Conservation (phyloP, 768 basidiomycete species). For the Paxillus ammoniavirescens region DNA sequence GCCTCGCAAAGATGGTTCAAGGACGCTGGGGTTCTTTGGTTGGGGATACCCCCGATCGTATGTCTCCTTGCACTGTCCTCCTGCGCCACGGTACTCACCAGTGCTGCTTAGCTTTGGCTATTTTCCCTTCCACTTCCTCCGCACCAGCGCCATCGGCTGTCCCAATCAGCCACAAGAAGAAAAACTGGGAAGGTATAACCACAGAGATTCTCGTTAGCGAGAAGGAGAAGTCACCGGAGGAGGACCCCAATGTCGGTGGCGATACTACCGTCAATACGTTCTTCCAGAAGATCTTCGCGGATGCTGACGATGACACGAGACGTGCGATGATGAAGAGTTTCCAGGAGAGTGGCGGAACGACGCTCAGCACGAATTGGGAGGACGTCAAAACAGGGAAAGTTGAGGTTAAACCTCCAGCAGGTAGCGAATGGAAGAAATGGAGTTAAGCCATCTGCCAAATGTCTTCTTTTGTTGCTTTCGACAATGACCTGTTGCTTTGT, state of each 20-base stretch:
- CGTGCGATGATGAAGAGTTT: slow-evolving; percentile 99
- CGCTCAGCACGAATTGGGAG: slow-evolving; percentile 94
- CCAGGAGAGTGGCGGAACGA: slow-evolving; percentile 91
- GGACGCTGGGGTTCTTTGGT: slow-evolving; percentile 77
- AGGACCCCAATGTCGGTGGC: slow-evolving; percentile 89
- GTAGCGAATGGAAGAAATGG: slow-evolving; percentile 86
- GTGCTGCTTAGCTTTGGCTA: slow-evolving; percentile 13
- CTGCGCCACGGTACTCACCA: neutral
- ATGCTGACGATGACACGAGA: slow-evolving; percentile 88
- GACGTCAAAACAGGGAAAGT: slow-evolving; percentile 73
- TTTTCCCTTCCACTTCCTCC: slow-evolving; percentile 31
- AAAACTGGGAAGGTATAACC: slow-evolving; percentile 92
- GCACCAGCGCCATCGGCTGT: slow-evolving; percentile 34
- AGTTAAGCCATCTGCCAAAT: slow-evolving; percentile 26
- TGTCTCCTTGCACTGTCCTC: slow-evolving; percentile 25
- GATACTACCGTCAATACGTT: slow-evolving; percentile 83
- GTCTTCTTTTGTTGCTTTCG: slow-evolving; percentile 1
- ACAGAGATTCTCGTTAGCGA: slow-evolving; percentile 62
- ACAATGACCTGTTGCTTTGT: neutral
- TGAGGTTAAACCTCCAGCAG: slow-evolving; percentile 79
- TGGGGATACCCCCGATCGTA: slow-evolving; percentile 76
- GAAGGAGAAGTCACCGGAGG: slow-evolving; percentile 63
- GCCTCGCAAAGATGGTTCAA: slow-evolving; percentile 61
- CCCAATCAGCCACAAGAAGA: slow-evolving; percentile 43
- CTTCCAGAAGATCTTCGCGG: slow-evolving; percentile 88